Evolutionary conservation across 2,329 filamentous ascomycete genomes (phyloP), one percentile per base, ranked within the genome.

Genomic region (Coniochaeta sp.): DNA sequence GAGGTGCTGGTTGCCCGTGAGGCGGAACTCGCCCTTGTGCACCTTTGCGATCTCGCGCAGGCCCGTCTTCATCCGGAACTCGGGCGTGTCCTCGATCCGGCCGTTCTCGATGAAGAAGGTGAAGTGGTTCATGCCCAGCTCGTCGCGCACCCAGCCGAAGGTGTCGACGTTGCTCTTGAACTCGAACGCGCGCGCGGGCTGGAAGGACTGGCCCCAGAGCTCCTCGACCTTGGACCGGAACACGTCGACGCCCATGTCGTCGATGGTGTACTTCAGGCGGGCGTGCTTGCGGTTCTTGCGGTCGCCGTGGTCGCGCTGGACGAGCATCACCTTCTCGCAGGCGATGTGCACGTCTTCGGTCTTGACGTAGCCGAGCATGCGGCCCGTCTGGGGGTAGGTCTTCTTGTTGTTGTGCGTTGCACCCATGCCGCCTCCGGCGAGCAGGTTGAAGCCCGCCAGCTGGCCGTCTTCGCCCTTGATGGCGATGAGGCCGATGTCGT

Each of bases 371-470:
- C 94, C 94, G 58, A 99, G 79, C 87, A 94, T 95, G 63, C 89
- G 89, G 56, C 94, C 94, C 20, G 87, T 91, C 65, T 95, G 89
- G 47, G 94, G 94, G 68, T 99, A 99, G 0, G 94, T 99, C 82
- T 99, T 99, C 82, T 97, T 99, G 82, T 96, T 97, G 79, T 99
- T 99, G 76, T 99, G 94, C 12, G 94, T 99, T 10, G 90, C 81
- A 71, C 94, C 94, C 94, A 99, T 99, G 71, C 94, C 94, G 71
- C 94, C 94, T 71, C 94, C 94, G 55, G 86, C 91, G 51, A 96
- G 82, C 50, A 99, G 70, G 73, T 99, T 99, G 82, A 97, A 99
- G 42, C 94, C 94, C 58, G 81, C 81, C 13, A 99, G 81, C 60
- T 85, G 79, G 24, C 90, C 91, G 63, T 95, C 85, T 22, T 82